Evolutionary conservation across 495 filamentous ascomycete genomes (phyloP), one percentile per base, ranked within the genome.

Genomic region (Daldinia grandis): DNA sequence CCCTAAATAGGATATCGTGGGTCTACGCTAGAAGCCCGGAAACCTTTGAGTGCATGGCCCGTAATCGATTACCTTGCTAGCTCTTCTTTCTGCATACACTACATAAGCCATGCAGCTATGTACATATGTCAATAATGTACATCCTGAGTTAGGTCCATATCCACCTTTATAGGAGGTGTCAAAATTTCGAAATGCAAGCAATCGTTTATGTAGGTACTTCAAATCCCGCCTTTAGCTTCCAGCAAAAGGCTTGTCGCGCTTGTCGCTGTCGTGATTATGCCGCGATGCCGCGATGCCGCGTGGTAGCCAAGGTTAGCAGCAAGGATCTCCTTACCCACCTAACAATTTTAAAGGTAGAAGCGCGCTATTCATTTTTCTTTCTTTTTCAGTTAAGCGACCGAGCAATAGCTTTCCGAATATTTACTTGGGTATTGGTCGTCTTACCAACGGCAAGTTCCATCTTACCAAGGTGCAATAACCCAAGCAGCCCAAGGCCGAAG

Each of bases 171-270:
- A 49, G 49, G 69, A 68, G 58, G 61, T 5, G 60, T 55, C 28
- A 72, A 55, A 57, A 61, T 57, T 72, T 68, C 14, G 49, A 62
- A 56, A 66, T 62, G 57, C 65, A 42, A 58, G 62, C 21, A 65
- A 72, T 62, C 25, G 50, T 61, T 44, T 3, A n/a, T 9, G 6
- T 17, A 21, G 24, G 42, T 21, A 10, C 42, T 24, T 47, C 7
- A 50, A 61, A 57, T 60, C 37, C 64, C 42, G 54, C 10, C 42
- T 58, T 55, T 71, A 58, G 57, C 62, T 56, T 44, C 58, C 27
- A 31, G 42, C 44, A 30, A 66, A 40, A 5, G 25, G 42, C 63
- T 58, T 27, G 44, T 62, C 53, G 51, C 42, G 42, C 42, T 47
- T 47, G 42, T 47, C 19, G 28, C 61, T 30, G 17, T 66, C 37